phyloP scores from a whole-genome alignment of 2,329 filamentous ascomycete species.

The Penicillium sumatraense region DNA sequence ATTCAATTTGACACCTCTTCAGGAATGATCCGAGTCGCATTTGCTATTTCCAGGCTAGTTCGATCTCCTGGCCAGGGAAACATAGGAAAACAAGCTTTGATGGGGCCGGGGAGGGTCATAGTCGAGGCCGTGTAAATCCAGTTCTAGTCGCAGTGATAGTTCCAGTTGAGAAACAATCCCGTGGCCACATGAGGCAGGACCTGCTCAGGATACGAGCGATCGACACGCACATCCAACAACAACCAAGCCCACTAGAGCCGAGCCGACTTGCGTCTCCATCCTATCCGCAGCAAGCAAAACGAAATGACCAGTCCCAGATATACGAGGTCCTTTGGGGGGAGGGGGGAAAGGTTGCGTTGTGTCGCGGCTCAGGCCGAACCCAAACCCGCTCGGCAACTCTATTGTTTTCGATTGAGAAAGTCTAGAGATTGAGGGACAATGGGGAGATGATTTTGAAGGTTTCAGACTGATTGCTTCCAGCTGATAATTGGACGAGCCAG shows the following conservation, averaged over 20 bases:
- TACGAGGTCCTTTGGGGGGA: not conserved
- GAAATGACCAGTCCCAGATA: not conserved
- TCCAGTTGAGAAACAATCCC: not conserved
- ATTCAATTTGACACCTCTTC: slow-evolving; percentile 6
- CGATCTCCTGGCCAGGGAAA: slow-evolving; percentile 9
- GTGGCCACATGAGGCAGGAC: not conserved
- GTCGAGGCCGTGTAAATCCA: slow-evolving; percentile 1
- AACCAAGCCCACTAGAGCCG: not conserved
- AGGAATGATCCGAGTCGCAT: not conserved
- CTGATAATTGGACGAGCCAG: not conserved
- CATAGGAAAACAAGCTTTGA: slow-evolving; percentile 6
- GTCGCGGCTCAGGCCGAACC: slow-evolving; percentile 27
- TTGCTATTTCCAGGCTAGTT: slow-evolving; percentile 11
- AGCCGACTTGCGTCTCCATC: slow-evolving; percentile 5
- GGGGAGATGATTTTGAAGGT: not conserved
- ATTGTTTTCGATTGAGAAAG: not conserved
- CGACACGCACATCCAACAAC: not conserved
- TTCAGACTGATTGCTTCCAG: slow-evolving; percentile 1
- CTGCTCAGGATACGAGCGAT: not conserved
- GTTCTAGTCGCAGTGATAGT: too few relatives aligned
- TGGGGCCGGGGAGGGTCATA: not conserved
- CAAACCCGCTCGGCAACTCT: slow-evolving; percentile 20
- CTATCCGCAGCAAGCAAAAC: not conserved
- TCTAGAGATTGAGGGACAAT: not conserved
- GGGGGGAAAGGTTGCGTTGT: not conserved